Percentiles rank a stretch among this genome's conserved stretches.
These are phyloP conservation scores for Candida wancherniae DNA, from an alignment of 805 yeast genomes.

Conservation along the genomic window DNA sequence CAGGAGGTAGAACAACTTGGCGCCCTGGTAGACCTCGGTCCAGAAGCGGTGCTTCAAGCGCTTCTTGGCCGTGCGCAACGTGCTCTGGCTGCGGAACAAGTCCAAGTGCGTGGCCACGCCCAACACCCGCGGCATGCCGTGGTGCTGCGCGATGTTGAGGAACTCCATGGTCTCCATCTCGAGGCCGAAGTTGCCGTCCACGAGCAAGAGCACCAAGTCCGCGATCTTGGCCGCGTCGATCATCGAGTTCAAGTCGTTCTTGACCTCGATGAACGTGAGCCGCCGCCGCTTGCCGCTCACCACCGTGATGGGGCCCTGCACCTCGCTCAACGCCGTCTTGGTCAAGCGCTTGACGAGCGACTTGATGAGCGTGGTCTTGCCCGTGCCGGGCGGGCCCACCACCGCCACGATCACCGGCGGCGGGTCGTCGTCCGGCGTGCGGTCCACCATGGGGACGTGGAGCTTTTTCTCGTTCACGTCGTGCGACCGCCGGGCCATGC, in stretches of 20 bases:
- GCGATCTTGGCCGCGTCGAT: constrained; percentile 94
- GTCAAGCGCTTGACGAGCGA: constrained; percentile 84
- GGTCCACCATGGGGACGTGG: constrained; percentile 96
- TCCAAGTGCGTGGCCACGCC: constrained; percentile 97
- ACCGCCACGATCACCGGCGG: constrained; percentile 96
- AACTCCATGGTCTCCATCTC: constrained; percentile 99
- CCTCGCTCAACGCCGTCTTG: constrained; percentile 77
- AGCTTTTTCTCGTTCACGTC: constrained; percentile 78
- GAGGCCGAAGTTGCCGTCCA: constrained; percentile 96
- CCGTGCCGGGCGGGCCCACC: constrained; percentile 99
- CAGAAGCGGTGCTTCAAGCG: constrained; percentile 90
- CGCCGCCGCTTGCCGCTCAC: constrained; percentile 94
- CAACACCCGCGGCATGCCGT: constrained; percentile 96
- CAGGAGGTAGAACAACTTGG: constrained; percentile 86
- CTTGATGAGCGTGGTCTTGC: constrained; percentile 88
- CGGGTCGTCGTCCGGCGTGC: constrained; percentile 96
- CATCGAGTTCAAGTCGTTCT: constrained; percentile 92
- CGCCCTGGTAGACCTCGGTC: constrained; percentile 99
- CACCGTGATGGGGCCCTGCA: constrained; percentile 94
- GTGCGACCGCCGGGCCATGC: constrained; percentile 76
- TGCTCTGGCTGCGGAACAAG: constrained; percentile 82
- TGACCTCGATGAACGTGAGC: constrained; percentile 87
- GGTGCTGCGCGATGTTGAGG: constrained; percentile 91
- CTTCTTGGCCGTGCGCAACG: constrained; percentile 87
- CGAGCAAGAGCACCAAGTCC: constrained; percentile 79